Evolutionary conservation across 164 flowering plant genomes (phyloP).

Genomic region (Macadamia tetraphylla): DNA sequence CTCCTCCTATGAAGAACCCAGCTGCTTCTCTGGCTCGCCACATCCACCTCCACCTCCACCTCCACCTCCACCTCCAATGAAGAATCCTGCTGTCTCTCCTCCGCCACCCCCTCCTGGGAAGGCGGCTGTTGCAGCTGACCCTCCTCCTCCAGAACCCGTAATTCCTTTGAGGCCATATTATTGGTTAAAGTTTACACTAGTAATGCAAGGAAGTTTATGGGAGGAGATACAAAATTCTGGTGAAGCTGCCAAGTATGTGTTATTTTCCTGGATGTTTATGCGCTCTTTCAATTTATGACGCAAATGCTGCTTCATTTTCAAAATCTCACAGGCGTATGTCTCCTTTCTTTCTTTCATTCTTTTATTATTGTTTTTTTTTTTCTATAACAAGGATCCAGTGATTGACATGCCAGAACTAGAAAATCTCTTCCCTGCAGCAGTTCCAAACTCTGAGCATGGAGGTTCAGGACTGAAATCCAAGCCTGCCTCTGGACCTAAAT

Average conservation of each 20-base stretch:
- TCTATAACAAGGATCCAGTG: conserved; percentile 70
- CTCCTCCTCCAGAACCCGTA: too few relatives aligned
- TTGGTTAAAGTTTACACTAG: conserved; percentile 85
- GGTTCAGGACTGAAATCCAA: conserved; percentile 39
- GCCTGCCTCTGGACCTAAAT: conserved; percentile 49
- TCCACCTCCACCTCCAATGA: conserved; percentile 9
- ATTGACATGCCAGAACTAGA: conserved; percentile 94
- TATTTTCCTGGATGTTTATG: background rate
- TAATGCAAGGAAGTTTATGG: conserved; percentile 91
- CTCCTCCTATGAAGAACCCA: conserved; percentile 9
- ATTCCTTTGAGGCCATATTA: conserved; percentile 66
- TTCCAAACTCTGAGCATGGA: conserved; percentile 49
- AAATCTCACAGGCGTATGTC: background rate
- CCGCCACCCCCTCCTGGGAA: conserved; percentile 26
- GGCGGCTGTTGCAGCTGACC: too few relatives aligned
- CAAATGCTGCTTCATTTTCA: background rate
- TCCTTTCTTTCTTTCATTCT: background rate
- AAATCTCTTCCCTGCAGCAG: conserved; percentile 76
- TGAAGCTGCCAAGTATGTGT: conserved; percentile 62
- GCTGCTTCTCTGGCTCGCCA: conserved; percentile 4
- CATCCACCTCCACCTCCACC: conserved; percentile 13
- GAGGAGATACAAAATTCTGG: conserved; percentile 77
- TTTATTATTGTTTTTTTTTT: background rate
- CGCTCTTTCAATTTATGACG: background rate
- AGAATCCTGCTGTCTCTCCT: conserved; percentile 2